These are phyloP conservation scores for Auxenochlorella pyrenoidosa DNA, from an alignment of 139 green algal genomes.

Conservation along the genomic window DNA sequence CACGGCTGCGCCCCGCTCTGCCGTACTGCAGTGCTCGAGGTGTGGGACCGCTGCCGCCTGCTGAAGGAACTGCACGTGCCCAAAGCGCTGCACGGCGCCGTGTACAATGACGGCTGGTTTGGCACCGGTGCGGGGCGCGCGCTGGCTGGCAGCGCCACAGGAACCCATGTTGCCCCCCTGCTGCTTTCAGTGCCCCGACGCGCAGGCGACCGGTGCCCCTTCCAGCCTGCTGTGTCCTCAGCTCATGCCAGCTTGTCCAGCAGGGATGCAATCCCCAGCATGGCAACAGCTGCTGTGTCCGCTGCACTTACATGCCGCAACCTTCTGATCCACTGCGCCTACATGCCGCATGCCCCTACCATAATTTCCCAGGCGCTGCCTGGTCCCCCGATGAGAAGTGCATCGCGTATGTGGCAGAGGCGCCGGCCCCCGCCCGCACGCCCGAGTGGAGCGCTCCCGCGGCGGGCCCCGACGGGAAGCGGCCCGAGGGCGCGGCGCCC, in stretches of 20 bases:
- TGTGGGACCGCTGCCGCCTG: slow-evolving; percentile 36
- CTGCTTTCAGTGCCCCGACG: too few relatives aligned
- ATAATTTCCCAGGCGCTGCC: slow-evolving; percentile 68
- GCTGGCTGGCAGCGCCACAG: not conserved
- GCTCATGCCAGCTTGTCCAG: too few relatives aligned
- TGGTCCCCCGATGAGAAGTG: slow-evolving; percentile 80
- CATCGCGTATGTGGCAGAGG: slow-evolving; percentile 88
- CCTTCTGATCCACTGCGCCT: too few relatives aligned
- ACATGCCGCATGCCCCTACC: not conserved
- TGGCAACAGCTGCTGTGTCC: too few relatives aligned
- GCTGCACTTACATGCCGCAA: too few relatives aligned
- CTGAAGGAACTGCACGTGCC: slow-evolving; percentile 75
- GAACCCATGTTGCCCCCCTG: not conserved
- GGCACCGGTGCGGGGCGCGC: not conserved
- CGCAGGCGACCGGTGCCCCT: too few relatives aligned
- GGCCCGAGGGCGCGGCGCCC: slow-evolving; percentile 12
- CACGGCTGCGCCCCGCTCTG: too few relatives aligned
- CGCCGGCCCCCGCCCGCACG: slow-evolving; percentile 41
- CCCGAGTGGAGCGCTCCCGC: slow-evolving; percentile 56
- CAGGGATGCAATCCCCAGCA: too few relatives aligned
- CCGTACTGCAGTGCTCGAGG: not conserved
- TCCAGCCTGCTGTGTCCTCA: too few relatives aligned
- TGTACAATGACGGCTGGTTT: slow-evolving; percentile 89
- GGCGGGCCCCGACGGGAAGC: slow-evolving; percentile 16
- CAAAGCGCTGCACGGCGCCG: slow-evolving; percentile 72